Evolutionary conservation across 441 rosid species (phyloP).

Genomic region (Capsella rubella): DNA sequence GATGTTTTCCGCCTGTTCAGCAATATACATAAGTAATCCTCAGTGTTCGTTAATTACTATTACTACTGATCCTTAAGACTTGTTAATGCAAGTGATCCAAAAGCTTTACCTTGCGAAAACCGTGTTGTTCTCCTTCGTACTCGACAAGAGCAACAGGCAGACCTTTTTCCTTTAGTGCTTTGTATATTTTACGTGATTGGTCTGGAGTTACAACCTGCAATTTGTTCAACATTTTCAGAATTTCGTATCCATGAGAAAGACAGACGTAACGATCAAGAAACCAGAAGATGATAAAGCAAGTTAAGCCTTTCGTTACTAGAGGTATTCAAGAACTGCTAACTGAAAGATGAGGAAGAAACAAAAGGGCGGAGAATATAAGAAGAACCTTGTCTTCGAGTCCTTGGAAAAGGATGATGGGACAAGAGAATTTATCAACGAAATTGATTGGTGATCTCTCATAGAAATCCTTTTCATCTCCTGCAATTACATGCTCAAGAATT

Average conservation of each 20-base stretch:
- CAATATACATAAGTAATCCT: not conserved
- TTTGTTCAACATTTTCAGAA: not conserved
- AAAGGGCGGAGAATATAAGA: conserved; percentile 16
- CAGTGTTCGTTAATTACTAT: not conserved
- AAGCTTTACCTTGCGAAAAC: conserved; percentile 79
- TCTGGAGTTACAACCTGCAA: conserved; percentile 83
- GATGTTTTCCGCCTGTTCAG: conserved; percentile 82
- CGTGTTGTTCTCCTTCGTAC: conserved; percentile 93
- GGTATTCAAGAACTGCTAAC: not conserved
- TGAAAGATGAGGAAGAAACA: not conserved
- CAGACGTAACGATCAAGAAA: conserved; percentile 1
- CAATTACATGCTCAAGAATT: conserved; percentile 34
- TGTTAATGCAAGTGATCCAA: conserved; percentile 12
- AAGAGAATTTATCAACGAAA: conserved; percentile 77
- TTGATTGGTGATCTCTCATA: conserved; percentile 85
- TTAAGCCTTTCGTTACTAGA: conserved; percentile 8
- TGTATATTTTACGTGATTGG: conserved; percentile 83
- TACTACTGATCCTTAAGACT: not conserved
- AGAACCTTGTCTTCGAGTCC: conserved; percentile 95
- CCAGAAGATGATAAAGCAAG: conserved; percentile 8
- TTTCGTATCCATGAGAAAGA: not conserved
- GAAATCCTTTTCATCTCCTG: conserved; percentile 73
- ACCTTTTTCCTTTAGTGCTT: conserved; percentile 80
- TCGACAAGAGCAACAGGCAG: conserved; percentile 92
- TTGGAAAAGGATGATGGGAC: conserved; percentile 93